Evolutionary conservation across 1,284 basidiomycete species (phyloP).

Genomic region (Ustilago curta): DNA sequence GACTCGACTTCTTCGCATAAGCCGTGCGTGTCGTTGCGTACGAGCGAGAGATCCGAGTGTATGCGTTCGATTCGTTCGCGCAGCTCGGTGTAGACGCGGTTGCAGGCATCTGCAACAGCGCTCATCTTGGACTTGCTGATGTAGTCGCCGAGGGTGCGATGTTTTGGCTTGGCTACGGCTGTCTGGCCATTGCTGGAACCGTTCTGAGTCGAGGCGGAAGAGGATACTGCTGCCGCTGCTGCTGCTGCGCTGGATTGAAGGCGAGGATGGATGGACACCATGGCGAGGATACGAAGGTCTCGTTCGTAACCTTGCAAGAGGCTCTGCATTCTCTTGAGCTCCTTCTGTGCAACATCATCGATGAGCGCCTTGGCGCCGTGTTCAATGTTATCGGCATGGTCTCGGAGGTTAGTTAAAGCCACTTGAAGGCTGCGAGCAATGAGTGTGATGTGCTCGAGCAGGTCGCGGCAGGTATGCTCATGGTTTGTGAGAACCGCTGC

Average conservation of each 20-base stretch:
- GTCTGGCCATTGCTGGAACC: constrained; percentile 20
- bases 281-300: constrained; percentile 57
- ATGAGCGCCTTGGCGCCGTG: constrained; percentile 47
- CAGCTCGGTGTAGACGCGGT: constrained; percentile 48
- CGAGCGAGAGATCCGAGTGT: constrained; percentile 39
- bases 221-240: constrained; percentile 18
- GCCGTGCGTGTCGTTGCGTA: constrained; percentile 51
- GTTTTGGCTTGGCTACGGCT: constrained; percentile 21
- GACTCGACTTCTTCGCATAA: constrained; percentile 55
- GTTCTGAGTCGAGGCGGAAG: constrained; percentile 23
- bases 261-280: constrained; percentile 59
- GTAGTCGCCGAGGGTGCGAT: constrained; percentile 61
- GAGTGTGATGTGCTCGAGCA: constrained; percentile 41
- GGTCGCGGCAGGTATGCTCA: constrained; percentile 21
- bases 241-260: constrained; percentile 43
- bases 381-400: constrained; percentile 60
- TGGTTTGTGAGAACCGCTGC: constrained; percentile 18
- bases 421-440: constrained; percentile 61
- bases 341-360: constrained; percentile 46
- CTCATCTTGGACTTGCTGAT: constrained; percentile 58
- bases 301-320: constrained; percentile 60
- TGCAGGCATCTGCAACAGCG: constrained; percentile 58
- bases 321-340: constrained; percentile 59
- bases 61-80: constrained; percentile 43
- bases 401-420: constrained; percentile 61